Evolutionary conservation across 2,329 filamentous ascomycete genomes (phyloP), one percentile per base, ranked within the genome.

Genomic region (Sarocladiaceae sp.): DNA sequence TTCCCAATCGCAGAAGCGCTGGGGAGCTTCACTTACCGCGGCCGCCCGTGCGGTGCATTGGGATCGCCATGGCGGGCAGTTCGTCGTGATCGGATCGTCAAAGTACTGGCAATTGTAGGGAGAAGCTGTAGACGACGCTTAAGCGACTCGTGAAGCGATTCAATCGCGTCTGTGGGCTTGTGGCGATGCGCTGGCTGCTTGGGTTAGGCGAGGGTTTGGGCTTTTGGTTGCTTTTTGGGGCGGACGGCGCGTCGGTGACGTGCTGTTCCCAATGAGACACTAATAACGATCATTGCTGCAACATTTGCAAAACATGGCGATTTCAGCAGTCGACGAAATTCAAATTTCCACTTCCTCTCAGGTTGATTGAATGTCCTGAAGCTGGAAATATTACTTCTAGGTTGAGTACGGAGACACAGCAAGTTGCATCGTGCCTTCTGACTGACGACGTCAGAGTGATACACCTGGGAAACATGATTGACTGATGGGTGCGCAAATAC

Each of bases 31-130:
- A 65, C 71, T 55, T 68, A 76, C 74, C 73, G 60, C 70, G 68
- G 55, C 68, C 72, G 66, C 74, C 73, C 44, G 76, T 63, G 48
- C 67, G 66, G 44, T 68, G 64, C 71, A 75, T 67, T 50, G 70
- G 71, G 55, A 75, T 71, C 36, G 71, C 60, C 68, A 70, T 70
- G 52, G 42, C 58, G 29, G n/a, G 17, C 25, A 13, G 6, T 3
- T 35, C 10, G 40, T 40, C 37, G 37, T 40, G 35, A 37, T 17
- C 35, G 18, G 35, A 37, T 15, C 29, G 15, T 31, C 29, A 8
- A 31, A 15, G 29, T 8, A 31, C 8, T 31, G 8, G 29, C 7
- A 17, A 37, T 8, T 37, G 35, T 17, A n/a, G 6, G 5, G 29
- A 31, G 15, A n/a, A 36, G 33, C 33, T 36, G 33, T 7, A n/a